Base-by-base conservation (phyloP, 1,139 yeast species). In the Sugiyamaella neomexicana region DNA sequence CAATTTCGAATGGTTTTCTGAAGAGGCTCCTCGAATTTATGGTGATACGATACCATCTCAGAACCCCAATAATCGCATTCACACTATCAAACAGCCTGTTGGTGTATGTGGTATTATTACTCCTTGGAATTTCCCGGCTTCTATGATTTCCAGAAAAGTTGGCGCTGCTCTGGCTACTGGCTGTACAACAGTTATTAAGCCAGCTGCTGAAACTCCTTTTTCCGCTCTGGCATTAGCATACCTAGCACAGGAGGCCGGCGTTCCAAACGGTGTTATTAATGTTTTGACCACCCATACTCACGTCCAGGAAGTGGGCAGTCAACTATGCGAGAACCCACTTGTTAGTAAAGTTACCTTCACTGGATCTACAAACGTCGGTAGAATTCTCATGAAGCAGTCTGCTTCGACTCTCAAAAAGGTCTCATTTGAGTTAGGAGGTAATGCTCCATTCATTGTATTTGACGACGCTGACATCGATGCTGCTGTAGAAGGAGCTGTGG, bases 101-200 rank as follows among this genome's bases (percentile, higher is more conserved):
- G 97, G 97, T 17, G 96, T 89, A 1, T 89, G 93, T 64, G 97
- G 96, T 29, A 82, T 91, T 57, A 77, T 91, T 63, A 89, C 97
- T 3, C 98, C 98, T 16, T 91, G 97, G 97, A 91, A 91, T 71
- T 91, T 91, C 74, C 98, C 98, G 15, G 77, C 86, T 52, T 95
- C 97, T 5, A 91, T 91, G 98, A 88, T 91, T 58, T 82, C 97
- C 1, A 79, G 98, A 63, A 91, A 91, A 70, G 79, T 87, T 50
- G 97, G 89, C 29, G 96, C 97, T 29, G 96, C 96, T 1, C 66
- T 89, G 17, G 97, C 97, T 15, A 91, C 95, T 8, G 98, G 98
- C 1, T 91, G 97, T 72, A 86, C 98, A 1, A 77, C 89, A 2
- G 91, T 91, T 10, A 77, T 91, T 57, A 91, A 90, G 72, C 97